Base-by-base conservation (phyloP, 2,329 filamentous ascomycete genomes). In the Ophiostoma triangulosporum region DNA sequence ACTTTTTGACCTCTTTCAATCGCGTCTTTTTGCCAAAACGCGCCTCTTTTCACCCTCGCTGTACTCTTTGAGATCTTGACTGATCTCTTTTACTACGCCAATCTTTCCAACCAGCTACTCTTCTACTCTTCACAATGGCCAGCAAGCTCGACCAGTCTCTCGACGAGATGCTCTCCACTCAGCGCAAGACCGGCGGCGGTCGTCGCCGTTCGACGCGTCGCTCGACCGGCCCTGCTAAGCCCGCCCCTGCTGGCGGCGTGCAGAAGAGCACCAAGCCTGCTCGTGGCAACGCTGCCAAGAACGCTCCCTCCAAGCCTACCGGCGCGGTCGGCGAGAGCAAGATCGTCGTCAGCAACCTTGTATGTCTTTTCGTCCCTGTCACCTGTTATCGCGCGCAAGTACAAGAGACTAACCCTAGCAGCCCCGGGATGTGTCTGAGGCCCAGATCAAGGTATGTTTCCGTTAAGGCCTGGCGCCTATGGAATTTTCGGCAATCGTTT, bases 361-460 rank as follows among this genome's bases (percentile, higher is more conserved):
- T 96, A 84, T 71, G 89, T 35, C 71, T 20, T 17, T 14, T 33
- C 26, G 20, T 20, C 36, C 9, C 3, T 36, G 15, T 8, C 6
- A 20, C 5, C 6, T 5, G 5, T 17, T 14, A 20, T n/a, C 17
- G 14, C 22, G 2, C 3, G 15, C 15, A 12, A n/a, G 8, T 4
- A 24, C 6, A 32, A 20, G 46, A 57, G 46, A 49, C 77, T 85
- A 73, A 86, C 70, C 20, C 11, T 26, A 1, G 9, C 62, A 97
- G 88, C 93, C 93, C 69, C 83, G 84, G 76, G 93, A 98, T 82
- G 89, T 98, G 71, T 88, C 83, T 73, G 91, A 97, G 80, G 76
- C 75, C 75, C 88, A 94, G 83, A 94, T 98, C 76, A 97, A 98
- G 93, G 93, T 98, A 98, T 94, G 93, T 98, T 89, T 86, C 89